Conservation (phyloP, 306 rosid genomes). For the Lablab purpureus region DNA sequence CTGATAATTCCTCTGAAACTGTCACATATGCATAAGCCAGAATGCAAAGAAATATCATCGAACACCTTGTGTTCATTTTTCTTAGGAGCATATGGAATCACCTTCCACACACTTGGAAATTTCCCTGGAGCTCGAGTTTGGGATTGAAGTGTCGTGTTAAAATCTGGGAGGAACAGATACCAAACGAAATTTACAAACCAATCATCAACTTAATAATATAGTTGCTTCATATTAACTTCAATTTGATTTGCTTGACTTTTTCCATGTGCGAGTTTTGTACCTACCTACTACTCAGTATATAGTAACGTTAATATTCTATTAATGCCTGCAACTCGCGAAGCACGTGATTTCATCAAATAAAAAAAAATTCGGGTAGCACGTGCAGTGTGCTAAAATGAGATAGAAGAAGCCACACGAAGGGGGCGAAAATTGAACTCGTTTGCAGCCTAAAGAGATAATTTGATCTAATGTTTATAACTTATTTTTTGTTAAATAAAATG, state of each 20-base stretch:
- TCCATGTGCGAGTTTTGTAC: background rate
- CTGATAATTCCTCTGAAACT: constrained; percentile 40
- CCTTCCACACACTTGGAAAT: background rate
- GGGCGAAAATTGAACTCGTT: background rate
- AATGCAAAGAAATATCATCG: constrained; percentile 20
- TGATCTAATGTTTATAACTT: background rate
- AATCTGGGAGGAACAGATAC: background rate
- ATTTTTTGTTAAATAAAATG: too few species aligned
- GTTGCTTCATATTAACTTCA: background rate
- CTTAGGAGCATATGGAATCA: background rate
- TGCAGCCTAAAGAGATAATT: background rate
- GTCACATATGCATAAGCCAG: background rate
- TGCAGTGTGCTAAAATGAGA: background rate
- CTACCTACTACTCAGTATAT: background rate
- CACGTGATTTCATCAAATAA: background rate
- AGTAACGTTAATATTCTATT: constrained; percentile 21
- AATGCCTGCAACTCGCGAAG: constrained; percentile 42
- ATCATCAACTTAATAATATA: background rate
- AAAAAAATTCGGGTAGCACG: constrained; percentile 35
- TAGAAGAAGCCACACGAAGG: background rate
- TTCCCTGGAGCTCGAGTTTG: background rate
- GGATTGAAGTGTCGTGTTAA: background rate
- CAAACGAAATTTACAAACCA: background rate
- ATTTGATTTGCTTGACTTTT: constrained; percentile 31
- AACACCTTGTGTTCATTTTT: constrained; percentile 1